phyloP scores from a whole-genome alignment of 345 rosid genomes.

The Dipteronia dyeriana region DNA sequence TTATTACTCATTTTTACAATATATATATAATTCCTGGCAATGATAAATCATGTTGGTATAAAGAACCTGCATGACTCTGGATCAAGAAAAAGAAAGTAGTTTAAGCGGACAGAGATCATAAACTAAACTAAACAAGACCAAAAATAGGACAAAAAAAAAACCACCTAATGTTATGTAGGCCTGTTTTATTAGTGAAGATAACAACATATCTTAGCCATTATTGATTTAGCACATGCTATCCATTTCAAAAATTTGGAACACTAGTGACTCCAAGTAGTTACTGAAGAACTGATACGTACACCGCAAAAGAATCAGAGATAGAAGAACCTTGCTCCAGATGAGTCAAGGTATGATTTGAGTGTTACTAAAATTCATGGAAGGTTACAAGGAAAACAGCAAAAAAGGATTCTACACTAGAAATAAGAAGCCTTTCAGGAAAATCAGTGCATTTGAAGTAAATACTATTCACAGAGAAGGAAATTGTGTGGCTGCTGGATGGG shows the following conservation, averaged over 20 bases:
- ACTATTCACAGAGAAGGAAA: neutral
- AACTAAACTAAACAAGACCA: neutral
- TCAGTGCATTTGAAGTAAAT: neutral
- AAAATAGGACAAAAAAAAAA: neutral
- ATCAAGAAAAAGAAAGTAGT: neutral
- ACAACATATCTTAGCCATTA: constrained; percentile 5
- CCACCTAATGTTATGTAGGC: neutral
- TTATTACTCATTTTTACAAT: neutral
- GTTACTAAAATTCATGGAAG: neutral
- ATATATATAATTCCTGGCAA: neutral
- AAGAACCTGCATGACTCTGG: neutral
- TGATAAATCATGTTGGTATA: constrained; percentile 11
- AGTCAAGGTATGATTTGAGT: neutral
- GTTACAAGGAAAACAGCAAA: neutral
- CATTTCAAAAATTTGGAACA: neutral
- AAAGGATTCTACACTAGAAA: neutral
- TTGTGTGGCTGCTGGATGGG: neutral
- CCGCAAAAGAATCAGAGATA: neutral
- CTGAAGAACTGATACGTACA: neutral
- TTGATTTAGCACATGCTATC: neutral
- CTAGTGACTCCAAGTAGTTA: neutral
- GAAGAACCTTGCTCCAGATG: neutral
- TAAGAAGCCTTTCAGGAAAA: constrained; percentile 7
- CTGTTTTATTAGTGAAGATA: neutral
- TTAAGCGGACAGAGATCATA: neutral